Base-by-base conservation (phyloP, 2,329 filamentous ascomycete genomes). In the Botrytis pseudocinerea region DNA sequence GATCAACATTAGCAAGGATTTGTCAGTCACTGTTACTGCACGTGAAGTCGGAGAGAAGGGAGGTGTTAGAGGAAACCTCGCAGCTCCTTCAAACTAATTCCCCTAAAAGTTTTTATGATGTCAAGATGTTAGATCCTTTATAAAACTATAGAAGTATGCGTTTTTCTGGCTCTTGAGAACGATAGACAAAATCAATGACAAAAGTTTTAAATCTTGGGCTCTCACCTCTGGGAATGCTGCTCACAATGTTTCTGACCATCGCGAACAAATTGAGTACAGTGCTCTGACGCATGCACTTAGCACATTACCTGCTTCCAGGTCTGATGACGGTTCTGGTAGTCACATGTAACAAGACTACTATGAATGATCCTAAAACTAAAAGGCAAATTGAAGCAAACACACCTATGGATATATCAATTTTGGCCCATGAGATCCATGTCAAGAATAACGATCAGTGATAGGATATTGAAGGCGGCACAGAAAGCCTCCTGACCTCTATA, bases 1-100 rank as follows among this genome's bases (percentile, higher is more conserved):
- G 82, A 89, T 98, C 80, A 97, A 95, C 82, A 92, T 98, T 76
- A 89, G 88, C 72, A 91, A 89, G 40, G 94, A 98, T 81, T 85
- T 98, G 73, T 87, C 87, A 77, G 88, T 98, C 75, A 93, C 92
- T 68, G 87, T 97, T 77, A 93, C 95, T 60, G 91, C 92, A 73
- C 88, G 95, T 76, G 94, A 97, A 82, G 91, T 97, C 66, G 95
- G 95, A 69, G 78, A 75, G 28, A 81, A 81, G 70, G 80, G 79
- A 59, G 80, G 80, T 69, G 79, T 81, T 20, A 77, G 79, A 73
- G 80, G 80, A 28, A 78, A 77, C 59, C 63, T 81, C 61, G 74
- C 64, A 57, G 77, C 80, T 25, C 77, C 79, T 69, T 57, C 65
- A 42, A 69, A 8, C 48, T 80, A 74, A 78, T 72, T 64, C 28